Evolutionary conservation across 768 basidiomycete species (phyloP), one percentile per base, ranked within the genome.

Genomic region (Hygrocybe punicea): DNA sequence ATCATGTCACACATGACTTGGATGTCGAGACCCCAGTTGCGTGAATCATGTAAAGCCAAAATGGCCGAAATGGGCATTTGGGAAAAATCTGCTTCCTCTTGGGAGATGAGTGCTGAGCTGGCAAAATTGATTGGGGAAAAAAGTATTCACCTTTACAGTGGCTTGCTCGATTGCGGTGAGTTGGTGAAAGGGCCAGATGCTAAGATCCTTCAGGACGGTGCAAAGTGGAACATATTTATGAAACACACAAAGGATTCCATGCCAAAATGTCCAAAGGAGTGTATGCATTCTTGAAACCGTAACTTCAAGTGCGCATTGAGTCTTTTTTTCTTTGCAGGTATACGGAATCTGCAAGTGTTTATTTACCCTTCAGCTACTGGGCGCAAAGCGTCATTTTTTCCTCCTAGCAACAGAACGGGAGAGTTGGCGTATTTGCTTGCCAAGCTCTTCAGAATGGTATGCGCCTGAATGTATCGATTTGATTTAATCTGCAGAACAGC

Each of bases 41-140:
- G 82, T 40, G 91, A 90, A 71, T 96, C 93, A 69, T 94, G 92
- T 70, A 91, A 86, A 57, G 96, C 85, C 62, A 93, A 83, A 60
- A 93, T 80, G 6, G 95, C 92, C 29, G 82, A 78, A 60, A 98
- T 83, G 9, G 78, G 78, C 1, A 80, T 85, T 50, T 78, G 68
- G 8, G 87, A 84, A 71, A 98, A 95, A 70, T 97, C 89, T 17
- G 78, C 74, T 34, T 70, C 63, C 86, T 92, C 23, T 11, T 17
- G 21, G 53, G 17, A 46, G 37, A 49, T n/a, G n/a, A n/a, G n/a
- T n/a, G n/a, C n/a, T 36, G 47, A 50, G 19, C 16, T 14, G 44
- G n/a, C 47, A 24, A 52, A 56, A 19, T 21, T 25, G 36, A 50
- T 40, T 45, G 19, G 45, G 40, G n/a, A n/a, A n/a, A 65, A 42